A percentile compares a stretch with the other conserved stretches of the same genome.
Evolutionary conservation across 1,139 yeast species (phyloP).

Genomic region (Ogataea hybrid): DNA sequence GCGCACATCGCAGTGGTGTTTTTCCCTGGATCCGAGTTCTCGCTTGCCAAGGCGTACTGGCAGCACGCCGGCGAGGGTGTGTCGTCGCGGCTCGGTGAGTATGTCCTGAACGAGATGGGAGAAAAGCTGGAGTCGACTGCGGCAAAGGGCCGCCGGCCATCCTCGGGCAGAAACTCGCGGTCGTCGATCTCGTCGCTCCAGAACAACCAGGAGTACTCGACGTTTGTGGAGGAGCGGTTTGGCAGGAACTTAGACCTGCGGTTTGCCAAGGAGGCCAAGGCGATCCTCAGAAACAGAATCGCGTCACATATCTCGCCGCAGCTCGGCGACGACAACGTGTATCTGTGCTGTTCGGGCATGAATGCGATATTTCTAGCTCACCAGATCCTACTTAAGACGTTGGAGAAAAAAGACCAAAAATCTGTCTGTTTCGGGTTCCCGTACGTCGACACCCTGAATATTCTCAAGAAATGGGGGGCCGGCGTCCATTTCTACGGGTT

Average conservation of each 20-base stretch:
- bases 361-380: too few relatives aligned
- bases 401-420: too few relatives aligned
- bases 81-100: constrained; percentile 86
- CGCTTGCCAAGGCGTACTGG: constrained; percentile 89
- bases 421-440: too few relatives aligned
- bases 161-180: constrained; percentile 20
- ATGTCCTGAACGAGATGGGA: constrained; percentile 63
- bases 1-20: too few relatives aligned
- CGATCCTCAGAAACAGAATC: constrained; percentile 70
- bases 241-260: constrained; percentile 85
- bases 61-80: constrained; percentile 96
- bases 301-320: constrained; percentile 58
- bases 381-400: too few relatives aligned
- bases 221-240: constrained; percentile 82
- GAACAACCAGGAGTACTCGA: constrained; percentile 51
- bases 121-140: constrained; percentile 33
- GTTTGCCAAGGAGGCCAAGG: constrained; percentile 72
- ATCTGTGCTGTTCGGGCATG: too few relatives aligned
- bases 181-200: constrained; percentile 27
- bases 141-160: constrained; percentile 28
- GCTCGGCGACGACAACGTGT: too few relatives aligned
- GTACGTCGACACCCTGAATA: too few relatives aligned
- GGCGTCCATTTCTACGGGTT: too few relatives aligned
- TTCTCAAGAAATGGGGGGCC: too few relatives aligned
- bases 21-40: too few relatives aligned